Percentiles rank a stretch among this genome's conserved stretches.
Evolutionary conservation across 2,329 filamentous ascomycete genomes (phyloP).

Genomic region (Paracorniculantispora psalliotae): DNA sequence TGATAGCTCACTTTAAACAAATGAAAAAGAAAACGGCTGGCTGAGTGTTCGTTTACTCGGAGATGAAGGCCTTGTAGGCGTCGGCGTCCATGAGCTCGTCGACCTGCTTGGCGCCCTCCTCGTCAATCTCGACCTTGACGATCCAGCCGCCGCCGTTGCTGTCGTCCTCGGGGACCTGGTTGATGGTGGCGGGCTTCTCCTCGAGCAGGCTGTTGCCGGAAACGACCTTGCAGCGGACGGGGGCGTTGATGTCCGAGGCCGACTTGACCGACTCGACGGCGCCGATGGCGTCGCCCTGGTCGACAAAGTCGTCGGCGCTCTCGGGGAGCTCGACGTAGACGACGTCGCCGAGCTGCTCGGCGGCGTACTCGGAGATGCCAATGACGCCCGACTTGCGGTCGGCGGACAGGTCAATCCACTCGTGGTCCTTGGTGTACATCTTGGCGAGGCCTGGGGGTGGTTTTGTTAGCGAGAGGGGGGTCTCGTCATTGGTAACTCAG

Average conservation of each 20-base stretch:
- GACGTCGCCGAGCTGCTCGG: conserved; percentile 88
- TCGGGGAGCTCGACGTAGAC: conserved; percentile 94
- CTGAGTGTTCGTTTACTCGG: conserved; percentile 24
- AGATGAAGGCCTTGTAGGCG: conserved; percentile 72
- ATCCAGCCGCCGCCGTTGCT: conserved; percentile 81
- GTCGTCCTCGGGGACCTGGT: conserved; percentile 79
- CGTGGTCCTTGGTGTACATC: conserved; percentile 94
- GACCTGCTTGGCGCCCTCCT: conserved; percentile 60
- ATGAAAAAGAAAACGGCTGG: background rate
- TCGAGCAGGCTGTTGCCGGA: conserved; percentile 71
- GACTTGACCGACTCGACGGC: conserved; percentile 98
- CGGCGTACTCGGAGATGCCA: conserved; percentile 88
- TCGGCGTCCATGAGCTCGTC: conserved; percentile 72
- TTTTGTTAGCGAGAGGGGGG: too few species aligned
- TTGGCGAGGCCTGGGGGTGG: conserved; percentile 57
- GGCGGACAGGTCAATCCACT: conserved; percentile 88
- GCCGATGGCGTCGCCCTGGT: conserved; percentile 77
- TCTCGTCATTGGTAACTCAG: too few species aligned
- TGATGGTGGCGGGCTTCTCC: conserved; percentile 82
- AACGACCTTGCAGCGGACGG: conserved; percentile 70
- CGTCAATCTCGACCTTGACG: conserved; percentile 74
- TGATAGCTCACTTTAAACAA: background rate
- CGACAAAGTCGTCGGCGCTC: conserved; percentile 56
- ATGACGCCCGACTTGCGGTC: conserved; percentile 76
- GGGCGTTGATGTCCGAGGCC: conserved; percentile 94